Base-by-base conservation (phyloP, 306 rosid genomes). In the Fagus sylvatica region DNA sequence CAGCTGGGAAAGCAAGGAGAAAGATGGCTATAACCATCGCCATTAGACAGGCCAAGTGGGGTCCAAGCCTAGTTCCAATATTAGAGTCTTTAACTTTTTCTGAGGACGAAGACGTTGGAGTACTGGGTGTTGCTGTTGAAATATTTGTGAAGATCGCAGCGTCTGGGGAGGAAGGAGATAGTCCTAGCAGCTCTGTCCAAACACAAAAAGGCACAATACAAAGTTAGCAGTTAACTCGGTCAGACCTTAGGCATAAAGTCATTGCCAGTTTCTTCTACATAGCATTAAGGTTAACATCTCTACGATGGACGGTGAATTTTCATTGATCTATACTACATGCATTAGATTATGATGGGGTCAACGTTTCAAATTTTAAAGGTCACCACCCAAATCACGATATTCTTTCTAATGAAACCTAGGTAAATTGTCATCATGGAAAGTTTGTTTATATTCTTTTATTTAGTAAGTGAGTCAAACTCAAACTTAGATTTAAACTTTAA, bases 101-200 rank as follows among this genome's bases (percentile, higher is more conserved):
- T 1, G 16, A 79, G 0, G 73, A 57, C 17, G 83, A 12, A 8
- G 79, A 2, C 12, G 74, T 8, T 7, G 85, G 49, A 42, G 79
- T 1, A 4, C 54, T 34, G 7, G 72, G 49, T 2, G 79, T 2
- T 0, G 28, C 19, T 8, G 85, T 0, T 32, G 93, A 78, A 42
- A 73, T 42, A 9, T 69, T 91, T 78, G 83, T 83, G 79, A 95
- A 95, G 19, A 92, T 87, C 2, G 97, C 93, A 8, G 97, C 98
- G 11, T 87, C 98, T 0, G 97, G 85, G 22, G 98, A 92, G 75
- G 22, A 81, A 2, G 98, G 85, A 33, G 97, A 9, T 66, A 95
- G 76, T 9, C 90, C 93, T 9, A 95, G 74, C 73, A 93, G 91
- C 75, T 75, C 99, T 95, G 89, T 61, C 4, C 66, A 80, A 8